Percentiles rank a stretch among this genome's conserved stretches.
These are phyloP conservation scores for Pachysandra terminalis DNA, from an alignment of 164 flowering plant genomes.

Conservation along the genomic window DNA sequence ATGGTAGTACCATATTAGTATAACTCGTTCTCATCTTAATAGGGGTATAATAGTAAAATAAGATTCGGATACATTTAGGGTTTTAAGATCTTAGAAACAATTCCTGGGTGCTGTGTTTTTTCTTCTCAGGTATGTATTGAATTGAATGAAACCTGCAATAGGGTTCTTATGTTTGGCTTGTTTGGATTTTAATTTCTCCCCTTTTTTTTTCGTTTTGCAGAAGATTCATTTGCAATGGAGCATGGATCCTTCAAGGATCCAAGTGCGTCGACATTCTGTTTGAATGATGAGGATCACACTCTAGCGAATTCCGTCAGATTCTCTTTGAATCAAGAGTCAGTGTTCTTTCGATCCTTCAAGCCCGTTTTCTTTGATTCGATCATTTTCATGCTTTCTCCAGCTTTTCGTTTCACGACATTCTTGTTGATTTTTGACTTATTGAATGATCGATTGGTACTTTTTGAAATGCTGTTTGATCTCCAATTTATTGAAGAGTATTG, in stretches of 20 bases:
- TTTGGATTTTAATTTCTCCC: too few relatives aligned
- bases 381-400: too few relatives aligned
- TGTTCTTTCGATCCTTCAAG: background rate
- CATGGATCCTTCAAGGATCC: constrained; percentile 52
- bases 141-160: background rate
- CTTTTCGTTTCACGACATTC: too few relatives aligned
- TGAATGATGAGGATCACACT: constrained; percentile 86
- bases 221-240: constrained; percentile 41
- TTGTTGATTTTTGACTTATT: too few relatives aligned
- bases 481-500: too few relatives aligned
- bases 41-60: too few relatives aligned
- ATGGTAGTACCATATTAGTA: too few relatives aligned
- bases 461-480: too few relatives aligned
- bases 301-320: constrained; percentile 80
- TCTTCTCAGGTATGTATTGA: background rate
- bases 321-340: constrained; percentile 79
- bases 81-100: background rate
- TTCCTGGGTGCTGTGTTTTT: background rate
- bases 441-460: too few relatives aligned
- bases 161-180: background rate
- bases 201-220: background rate
- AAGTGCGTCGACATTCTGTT: constrained; percentile 64
- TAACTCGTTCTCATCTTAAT: too few relatives aligned
- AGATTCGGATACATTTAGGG: too few relatives aligned
- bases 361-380: background rate